These are phyloP conservation scores for Acer campestre DNA, from an alignment of 345 rosid genomes.

Conservation along the genomic window DNA sequence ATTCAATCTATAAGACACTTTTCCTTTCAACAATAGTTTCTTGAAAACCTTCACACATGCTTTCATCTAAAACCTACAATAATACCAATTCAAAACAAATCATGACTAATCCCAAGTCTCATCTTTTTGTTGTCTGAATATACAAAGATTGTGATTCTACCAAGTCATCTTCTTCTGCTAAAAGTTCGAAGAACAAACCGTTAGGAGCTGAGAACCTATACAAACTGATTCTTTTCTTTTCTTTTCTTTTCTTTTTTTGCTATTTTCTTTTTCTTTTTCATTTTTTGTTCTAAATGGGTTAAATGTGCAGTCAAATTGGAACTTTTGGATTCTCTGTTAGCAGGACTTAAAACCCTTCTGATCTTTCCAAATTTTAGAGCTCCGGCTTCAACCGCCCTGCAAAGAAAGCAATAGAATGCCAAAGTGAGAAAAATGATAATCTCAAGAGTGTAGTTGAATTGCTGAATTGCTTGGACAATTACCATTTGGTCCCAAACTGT, in stretches of 20 bases:
- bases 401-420: constrained; percentile 3
- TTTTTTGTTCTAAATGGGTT: constrained; percentile 21
- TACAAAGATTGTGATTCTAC: constrained; percentile 39
- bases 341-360: constrained; percentile 15
- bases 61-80: constrained; percentile 25
- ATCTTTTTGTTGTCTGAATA: constrained; percentile 25
- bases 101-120: constrained; percentile 28
- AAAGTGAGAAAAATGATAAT: neutral
- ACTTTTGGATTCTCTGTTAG: constrained; percentile 30
- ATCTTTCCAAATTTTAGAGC: constrained; percentile 40
- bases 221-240: constrained; percentile 29
- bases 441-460: neutral
- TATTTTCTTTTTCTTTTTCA: constrained; percentile 3
- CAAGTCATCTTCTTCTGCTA: constrained; percentile 48
- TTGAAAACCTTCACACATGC: constrained; percentile 14
- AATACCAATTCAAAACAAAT: constrained; percentile 20
- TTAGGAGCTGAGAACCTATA: constrained; percentile 54
- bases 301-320: constrained; percentile 38
- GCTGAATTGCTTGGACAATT: constrained; percentile 25
- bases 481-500: constrained; percentile 65
- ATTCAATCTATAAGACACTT: constrained; percentile 21
- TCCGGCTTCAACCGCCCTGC: constrained; percentile 74
- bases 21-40: constrained; percentile 7
- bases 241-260: constrained; percentile 21
- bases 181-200: constrained; percentile 53